These are phyloP conservation scores for Lonicera japonica DNA, from an alignment of 129 eudicot species.

Conservation along the genomic window DNA sequence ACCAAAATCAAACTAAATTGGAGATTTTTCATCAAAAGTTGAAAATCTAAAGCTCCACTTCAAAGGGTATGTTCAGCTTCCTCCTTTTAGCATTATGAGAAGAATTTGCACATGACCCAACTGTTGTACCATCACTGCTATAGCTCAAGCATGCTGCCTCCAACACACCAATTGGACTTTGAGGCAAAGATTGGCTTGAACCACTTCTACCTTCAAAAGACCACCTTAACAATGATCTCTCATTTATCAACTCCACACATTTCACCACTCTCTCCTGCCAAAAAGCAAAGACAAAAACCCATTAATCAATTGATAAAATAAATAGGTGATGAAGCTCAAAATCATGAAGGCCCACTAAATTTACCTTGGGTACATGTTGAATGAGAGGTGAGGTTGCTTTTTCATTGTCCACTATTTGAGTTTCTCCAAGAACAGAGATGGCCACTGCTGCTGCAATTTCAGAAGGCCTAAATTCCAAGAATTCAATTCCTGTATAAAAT, in stretches of 20 bases:
- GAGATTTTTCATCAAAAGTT: background rate
- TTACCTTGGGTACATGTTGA: constrained; percentile 53
- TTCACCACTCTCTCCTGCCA: constrained; percentile 32
- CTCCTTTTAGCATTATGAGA: constrained; percentile 28
- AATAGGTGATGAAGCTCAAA: constrained; percentile 1
- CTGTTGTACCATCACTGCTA: constrained; percentile 30
- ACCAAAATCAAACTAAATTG: background rate
- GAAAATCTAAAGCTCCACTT: constrained; percentile 10
- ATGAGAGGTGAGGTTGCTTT: constrained; percentile 25
- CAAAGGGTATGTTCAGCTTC: constrained; percentile 20
- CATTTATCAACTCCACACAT: constrained; percentile 21
- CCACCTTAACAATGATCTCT: constrained; percentile 1
- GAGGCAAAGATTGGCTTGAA: constrained; percentile 20
- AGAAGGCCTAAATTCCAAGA: constrained; percentile 62
- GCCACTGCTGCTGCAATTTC: constrained; percentile 75
- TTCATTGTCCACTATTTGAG: constrained; percentile 20
- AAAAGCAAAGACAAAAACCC: background rate
- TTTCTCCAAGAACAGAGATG: constrained; percentile 37
- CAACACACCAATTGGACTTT: constrained; percentile 36
- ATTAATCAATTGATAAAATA: background rate
- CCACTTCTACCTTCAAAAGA: constrained; percentile 4
- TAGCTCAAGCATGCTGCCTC: constrained; percentile 43
- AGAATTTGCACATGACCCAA: constrained; percentile 32
- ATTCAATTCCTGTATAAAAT: constrained; percentile 54
- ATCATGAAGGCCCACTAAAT: background rate